These are phyloP conservation scores for Eucalyptus microcorys DNA, from an alignment of 345 rosid genomes.

Conservation along the genomic window DNA sequence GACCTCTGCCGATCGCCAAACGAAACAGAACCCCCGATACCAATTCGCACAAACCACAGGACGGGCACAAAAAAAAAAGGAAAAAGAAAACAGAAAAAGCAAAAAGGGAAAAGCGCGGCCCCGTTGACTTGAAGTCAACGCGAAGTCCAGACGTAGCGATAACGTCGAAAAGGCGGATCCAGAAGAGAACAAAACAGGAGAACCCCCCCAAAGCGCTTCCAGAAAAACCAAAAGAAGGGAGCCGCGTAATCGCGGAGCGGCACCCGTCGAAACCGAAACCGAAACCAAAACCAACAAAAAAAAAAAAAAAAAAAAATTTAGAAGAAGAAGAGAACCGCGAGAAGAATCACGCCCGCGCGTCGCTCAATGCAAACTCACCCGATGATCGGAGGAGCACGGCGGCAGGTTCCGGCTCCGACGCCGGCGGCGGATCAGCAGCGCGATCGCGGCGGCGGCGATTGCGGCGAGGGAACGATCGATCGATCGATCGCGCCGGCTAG, in stretches of 20 bases:
- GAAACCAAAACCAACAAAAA: too few relatives aligned
- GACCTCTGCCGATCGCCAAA: neutral
- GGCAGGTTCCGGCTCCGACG: neutral
- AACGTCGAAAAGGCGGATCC: neutral
- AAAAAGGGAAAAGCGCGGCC: neutral
- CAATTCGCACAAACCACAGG: neutral
- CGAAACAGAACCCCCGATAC: neutral
- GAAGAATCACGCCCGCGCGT: too few relatives aligned
- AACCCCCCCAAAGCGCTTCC: neutral
- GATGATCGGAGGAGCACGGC: neutral
- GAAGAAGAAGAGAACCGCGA: neutral
- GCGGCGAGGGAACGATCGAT: neutral
- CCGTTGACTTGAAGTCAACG: neutral
- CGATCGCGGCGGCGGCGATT: neutral
- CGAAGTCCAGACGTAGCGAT: neutral
- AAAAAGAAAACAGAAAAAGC: accelerated
- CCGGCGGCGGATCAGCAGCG: too few relatives aligned
- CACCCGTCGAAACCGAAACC: too few relatives aligned
- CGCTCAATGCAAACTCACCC: neutral
- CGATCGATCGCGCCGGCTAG: too few relatives aligned
- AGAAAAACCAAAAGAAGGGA: neutral
- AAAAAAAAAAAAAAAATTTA: accelerated
- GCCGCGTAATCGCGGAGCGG: neutral
- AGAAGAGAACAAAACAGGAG: neutral
- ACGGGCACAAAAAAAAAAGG: neutral